Base-by-base conservation (phyloP, 306 rosid genomes). In the Sindora glabra region DNA sequence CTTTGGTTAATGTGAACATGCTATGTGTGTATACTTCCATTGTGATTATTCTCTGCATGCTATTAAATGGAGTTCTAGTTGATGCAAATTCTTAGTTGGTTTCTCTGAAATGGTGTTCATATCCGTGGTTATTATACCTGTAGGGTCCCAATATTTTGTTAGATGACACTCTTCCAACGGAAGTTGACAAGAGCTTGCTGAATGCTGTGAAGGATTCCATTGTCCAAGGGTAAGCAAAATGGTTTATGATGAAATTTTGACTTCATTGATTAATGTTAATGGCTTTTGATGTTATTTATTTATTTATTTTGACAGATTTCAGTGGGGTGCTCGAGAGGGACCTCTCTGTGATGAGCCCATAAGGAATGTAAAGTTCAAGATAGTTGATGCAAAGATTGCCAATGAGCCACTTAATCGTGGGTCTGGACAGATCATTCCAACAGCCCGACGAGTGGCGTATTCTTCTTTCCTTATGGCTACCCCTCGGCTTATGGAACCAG, bases 281-380 rank as follows among this genome's bases (percentile, higher is more conserved):
- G 17, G n/a, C n/a, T 27, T 41, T 50, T 42, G 64, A 45, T 48
- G 21, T 39, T 62, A 12, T 12, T 53, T 42, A 48, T 38, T 8
- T 72, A 48, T 62, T 44, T 22, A 63, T 71, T 64, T 60, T 44
- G 57, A 53, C 84, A 92, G 99, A 80, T 92, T 89, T 71, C 96
- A 92, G 51, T 92, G 96, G 99, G 99, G 96, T 66, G 99, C 99
- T 65, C 81, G 95, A 55, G 99, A 92, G 77, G 99, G 99, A 66
- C 99, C 99, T 16, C 81, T 92, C 10, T 92, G 99, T 59, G 99
- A 92, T 73, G 99, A 92, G 55, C 99, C 99, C 65, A 89, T 92
- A 30, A 80, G 99, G 76, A 92, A 92, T 48, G 99, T 92, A 5
- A 89, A 92, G 77, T 89, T 92, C 86, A 92, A 92, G 81, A 92